Conservation (phyloP, 306 rosid species). For the Vicia sativa region DNA sequence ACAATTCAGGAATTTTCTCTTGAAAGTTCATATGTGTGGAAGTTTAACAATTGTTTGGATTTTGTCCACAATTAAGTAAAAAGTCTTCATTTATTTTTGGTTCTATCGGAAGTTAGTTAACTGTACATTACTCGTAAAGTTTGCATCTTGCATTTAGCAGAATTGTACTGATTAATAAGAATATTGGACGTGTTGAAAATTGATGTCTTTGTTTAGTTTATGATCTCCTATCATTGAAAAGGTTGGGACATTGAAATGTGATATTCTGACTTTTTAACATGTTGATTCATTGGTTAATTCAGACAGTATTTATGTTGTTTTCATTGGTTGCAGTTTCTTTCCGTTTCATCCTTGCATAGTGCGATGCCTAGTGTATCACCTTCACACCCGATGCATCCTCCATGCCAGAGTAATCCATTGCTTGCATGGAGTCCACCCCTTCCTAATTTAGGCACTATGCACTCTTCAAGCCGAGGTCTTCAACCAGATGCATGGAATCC, state of each 20-base stretch:
- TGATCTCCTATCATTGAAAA: slow-evolving; percentile 19
- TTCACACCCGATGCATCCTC: slow-evolving; percentile 52
- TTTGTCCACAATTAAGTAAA: slow-evolving; percentile 2
- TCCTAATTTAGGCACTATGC: slow-evolving; percentile 50
- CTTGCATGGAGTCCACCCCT: slow-evolving; percentile 58
- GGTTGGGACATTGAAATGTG: slow-evolving; percentile 22
- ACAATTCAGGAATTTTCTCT: slow-evolving; percentile 8
- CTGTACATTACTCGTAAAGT: slow-evolving; percentile 2
- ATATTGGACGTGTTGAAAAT: slow-evolving; percentile 4
- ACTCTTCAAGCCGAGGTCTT: slow-evolving; percentile 52
- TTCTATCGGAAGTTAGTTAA: slow-evolving; percentile 1
- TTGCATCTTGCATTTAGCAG: slow-evolving; percentile 27
- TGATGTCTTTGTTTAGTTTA: slow-evolving; percentile 8
- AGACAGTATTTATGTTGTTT: slow-evolving; percentile 30
- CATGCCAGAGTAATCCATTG: slow-evolving; percentile 60
- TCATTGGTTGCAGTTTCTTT: slow-evolving; percentile 74
- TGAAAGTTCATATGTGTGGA: slow-evolving; percentile 14
- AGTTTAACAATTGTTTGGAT: slow-evolving; percentile 16
- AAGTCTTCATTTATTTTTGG: background rate
- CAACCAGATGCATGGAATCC: slow-evolving; percentile 67
- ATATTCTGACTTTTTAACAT: slow-evolving; percentile 9
- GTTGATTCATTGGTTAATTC: slow-evolving; percentile 11
- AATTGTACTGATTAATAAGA: slow-evolving; percentile 26
- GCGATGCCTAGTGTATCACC: slow-evolving; percentile 59
- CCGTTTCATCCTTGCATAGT: slow-evolving; percentile 74